Percentiles rank a stretch among this genome's conserved stretches.
phyloP scores from a whole-genome alignment of 345 rosid genomes.

The Hibiscus trionum region DNA sequence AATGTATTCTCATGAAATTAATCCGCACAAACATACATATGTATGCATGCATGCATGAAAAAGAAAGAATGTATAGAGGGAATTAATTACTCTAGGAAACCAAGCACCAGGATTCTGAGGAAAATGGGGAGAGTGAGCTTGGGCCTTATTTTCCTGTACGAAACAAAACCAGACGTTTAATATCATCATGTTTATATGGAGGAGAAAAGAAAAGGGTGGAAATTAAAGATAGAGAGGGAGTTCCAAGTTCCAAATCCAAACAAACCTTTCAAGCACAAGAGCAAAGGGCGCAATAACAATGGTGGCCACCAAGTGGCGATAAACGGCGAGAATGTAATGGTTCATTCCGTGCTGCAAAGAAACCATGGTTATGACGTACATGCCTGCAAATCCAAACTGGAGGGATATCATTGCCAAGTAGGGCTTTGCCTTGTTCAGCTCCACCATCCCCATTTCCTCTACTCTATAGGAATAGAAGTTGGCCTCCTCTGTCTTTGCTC shows the following conservation, averaged over 20 bases:
- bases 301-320: slow-evolving; percentile 76
- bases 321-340: slow-evolving; percentile 63
- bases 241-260: too few species aligned
- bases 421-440: slow-evolving; percentile 35
- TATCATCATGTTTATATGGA: background rate
- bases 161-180: background rate
- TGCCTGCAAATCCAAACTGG: slow-evolving; percentile 87
- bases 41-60: background rate
- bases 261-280: slow-evolving; percentile 65
- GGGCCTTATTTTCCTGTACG: slow-evolving; percentile 78
- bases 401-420: slow-evolving; percentile 66
- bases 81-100: slow-evolving; percentile 74
- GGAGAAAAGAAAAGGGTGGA: background rate
- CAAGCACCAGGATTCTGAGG: slow-evolving; percentile 62
- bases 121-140: slow-evolving; percentile 70
- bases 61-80: background rate
- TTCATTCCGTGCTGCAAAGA: slow-evolving; percentile 74
- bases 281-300: slow-evolving; percentile 75
- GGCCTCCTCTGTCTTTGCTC: background rate
- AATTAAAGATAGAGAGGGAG: background rate
- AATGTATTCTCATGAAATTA: background rate
- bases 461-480: background rate
- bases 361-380: slow-evolving; percentile 75
- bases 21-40: background rate
- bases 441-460: background rate